Percentiles rank a stretch among this genome's conserved stretches.
Conservation (phyloP, 2,329 filamentous ascomycete genomes). For the Aspergillus alliaceus region DNA sequence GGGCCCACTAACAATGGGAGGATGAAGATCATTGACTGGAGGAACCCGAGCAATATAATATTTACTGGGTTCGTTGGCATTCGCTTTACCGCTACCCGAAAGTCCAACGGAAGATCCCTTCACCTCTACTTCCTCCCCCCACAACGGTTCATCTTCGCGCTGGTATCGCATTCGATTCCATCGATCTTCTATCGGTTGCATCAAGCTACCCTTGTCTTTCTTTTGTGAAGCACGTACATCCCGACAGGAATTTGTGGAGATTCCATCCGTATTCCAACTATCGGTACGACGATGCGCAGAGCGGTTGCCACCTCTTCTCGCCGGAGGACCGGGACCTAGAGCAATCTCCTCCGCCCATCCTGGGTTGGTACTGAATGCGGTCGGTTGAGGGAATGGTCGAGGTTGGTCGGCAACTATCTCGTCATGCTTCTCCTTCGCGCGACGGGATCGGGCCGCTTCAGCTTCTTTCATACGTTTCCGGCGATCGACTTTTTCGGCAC, state of each 20-base stretch:
- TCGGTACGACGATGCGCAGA: constrained; percentile 56
- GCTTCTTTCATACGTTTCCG: constrained; percentile 71
- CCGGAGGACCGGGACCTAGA: constrained; percentile 73
- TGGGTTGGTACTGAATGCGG: constrained; percentile 79
- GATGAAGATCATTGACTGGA: constrained; percentile 82
- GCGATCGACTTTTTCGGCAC: constrained; percentile 67
- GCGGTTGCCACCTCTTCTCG: constrained; percentile 54
- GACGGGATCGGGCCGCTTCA: constrained; percentile 67
- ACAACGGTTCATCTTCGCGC: constrained; percentile 82
- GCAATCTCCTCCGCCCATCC: constrained; percentile 87
- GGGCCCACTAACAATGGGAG: constrained; percentile 76
- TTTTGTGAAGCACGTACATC: constrained; percentile 32
- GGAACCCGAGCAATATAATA: constrained; percentile 66
- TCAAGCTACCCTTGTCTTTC: constrained; percentile 48
- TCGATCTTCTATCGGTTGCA: constrained; percentile 50
- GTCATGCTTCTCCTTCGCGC: constrained; percentile 64
- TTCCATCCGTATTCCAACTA: constrained; percentile 57
- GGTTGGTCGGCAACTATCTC: constrained; percentile 64
- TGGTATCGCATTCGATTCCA: constrained; percentile 82
- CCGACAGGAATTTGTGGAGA: constrained; percentile 39
- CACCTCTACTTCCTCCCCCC: constrained; percentile 62
- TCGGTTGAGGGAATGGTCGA: constrained; percentile 72
- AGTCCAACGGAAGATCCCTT: constrained; percentile 58
- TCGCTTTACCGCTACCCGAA: constrained; percentile 39
- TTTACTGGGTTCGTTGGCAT: constrained; percentile 45